phyloP scores from a whole-genome alignment of 192 early-diverging fungal species.

The Podila clonocystis region DNA sequence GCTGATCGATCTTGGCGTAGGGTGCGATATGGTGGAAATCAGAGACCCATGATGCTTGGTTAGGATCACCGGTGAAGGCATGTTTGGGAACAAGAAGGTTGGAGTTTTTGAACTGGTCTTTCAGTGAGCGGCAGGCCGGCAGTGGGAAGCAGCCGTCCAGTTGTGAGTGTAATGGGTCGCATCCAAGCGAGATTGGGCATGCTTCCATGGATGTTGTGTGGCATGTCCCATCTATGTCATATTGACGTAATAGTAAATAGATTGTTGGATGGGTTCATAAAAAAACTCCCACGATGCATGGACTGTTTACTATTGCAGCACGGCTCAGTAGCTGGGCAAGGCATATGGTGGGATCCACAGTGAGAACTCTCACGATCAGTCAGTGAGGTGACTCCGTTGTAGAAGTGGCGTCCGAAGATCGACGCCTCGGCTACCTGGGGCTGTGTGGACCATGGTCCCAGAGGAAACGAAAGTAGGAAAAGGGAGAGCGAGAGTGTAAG shows the following conservation, averaged over 20 bases:
- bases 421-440: constrained; percentile 4
- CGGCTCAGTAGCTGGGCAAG: constrained; percentile 27
- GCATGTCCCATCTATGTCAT: constrained; percentile 35
- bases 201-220: constrained; percentile 41
- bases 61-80: constrained; percentile 63
- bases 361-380: constrained; percentile 29
- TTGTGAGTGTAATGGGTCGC: constrained; percentile 36
- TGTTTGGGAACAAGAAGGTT: constrained; percentile 19
- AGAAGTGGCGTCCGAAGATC: constrained; percentile 13
- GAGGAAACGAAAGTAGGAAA: background rate
- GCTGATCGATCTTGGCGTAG: constrained; percentile 44
- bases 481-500: constrained; percentile 14
- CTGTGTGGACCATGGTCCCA: background rate
- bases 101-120: constrained; percentile 23
- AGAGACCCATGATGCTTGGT: constrained; percentile 53
- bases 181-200: constrained; percentile 35
- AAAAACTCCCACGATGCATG: background rate
- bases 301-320: constrained; percentile 41
- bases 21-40: constrained; percentile 65
- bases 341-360: constrained; percentile 42
- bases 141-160: constrained; percentile 33
- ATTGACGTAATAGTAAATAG: background rate
- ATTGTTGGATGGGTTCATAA: background rate
- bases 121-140: constrained; percentile 24
- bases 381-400: constrained; percentile 1